Evolutionary conservation across 805 yeast genomes (phyloP).

Genomic region (Clavispora asparagi): DNA sequence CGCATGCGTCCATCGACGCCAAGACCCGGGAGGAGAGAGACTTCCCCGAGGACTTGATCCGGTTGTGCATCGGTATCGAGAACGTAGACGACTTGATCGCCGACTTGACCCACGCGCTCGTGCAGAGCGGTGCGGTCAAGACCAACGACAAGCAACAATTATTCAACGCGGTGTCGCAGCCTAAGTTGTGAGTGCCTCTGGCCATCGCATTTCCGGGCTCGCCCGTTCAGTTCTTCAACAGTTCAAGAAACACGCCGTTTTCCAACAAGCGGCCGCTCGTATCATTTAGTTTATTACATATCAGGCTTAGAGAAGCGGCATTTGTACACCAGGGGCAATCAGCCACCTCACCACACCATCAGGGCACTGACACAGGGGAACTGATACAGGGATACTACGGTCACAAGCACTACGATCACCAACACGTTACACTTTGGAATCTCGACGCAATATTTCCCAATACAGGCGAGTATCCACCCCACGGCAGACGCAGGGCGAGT

Average conservation of each 20-base stretch:
- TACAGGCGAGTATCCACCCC: too few relatives aligned
- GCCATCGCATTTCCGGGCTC: neutral
- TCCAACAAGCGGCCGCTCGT: neutral
- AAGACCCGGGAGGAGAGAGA: conserved; percentile 81
- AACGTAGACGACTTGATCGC: conserved; percentile 70
- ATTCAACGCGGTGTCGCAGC: conserved; percentile 32
- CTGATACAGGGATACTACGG: too few relatives aligned
- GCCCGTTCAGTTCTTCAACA: conserved; percentile 2
- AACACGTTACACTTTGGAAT: too few relatives aligned
- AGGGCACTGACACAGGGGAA: too few relatives aligned
- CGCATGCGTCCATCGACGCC: conserved; percentile 94
- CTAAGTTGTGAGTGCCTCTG: conserved; percentile 17
- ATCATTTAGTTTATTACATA: neutral
- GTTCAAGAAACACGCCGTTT: neutral
- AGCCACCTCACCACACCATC: too few relatives aligned
- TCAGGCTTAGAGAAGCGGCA: too few relatives aligned
- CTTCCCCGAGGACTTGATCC: conserved; percentile 85
- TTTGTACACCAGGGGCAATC: too few relatives aligned
- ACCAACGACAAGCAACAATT: conserved; percentile 37
- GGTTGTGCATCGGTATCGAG: conserved; percentile 91
- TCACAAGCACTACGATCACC: too few relatives aligned
- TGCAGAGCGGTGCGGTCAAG: conserved; percentile 56
- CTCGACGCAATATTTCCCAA: too few relatives aligned
- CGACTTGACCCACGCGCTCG: conserved; percentile 72
- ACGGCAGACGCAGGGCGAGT: too few relatives aligned